Evolutionary conservation across 495 filamentous ascomycete species (phyloP).

Genomic region (Penicillium coffeae): DNA sequence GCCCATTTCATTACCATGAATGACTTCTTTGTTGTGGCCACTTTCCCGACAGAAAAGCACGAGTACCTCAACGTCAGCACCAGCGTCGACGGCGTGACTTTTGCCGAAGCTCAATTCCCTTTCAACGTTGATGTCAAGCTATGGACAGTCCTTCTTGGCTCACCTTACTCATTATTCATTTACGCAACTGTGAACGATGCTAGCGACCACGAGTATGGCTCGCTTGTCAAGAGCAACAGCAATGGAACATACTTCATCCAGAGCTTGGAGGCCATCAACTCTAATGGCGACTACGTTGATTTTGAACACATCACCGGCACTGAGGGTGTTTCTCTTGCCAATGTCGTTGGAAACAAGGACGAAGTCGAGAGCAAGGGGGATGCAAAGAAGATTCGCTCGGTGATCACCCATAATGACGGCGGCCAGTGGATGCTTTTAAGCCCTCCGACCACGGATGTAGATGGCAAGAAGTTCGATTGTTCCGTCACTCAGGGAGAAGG

Average conservation of each 20-base stretch:
- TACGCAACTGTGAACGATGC: conserved; percentile 72
- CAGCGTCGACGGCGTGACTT: conserved; percentile 76
- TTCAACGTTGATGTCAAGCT: conserved; percentile 69
- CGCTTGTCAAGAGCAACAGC: conserved; percentile 94
- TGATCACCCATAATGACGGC: conserved; percentile 95
- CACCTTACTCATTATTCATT: conserved; percentile 87
- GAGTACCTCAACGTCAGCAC: conserved; percentile 70
- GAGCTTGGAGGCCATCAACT: conserved; percentile 72
- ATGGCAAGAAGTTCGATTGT: conserved; percentile 69
- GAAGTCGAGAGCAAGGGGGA: conserved; percentile 56
- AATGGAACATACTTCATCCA: conserved; percentile 93
- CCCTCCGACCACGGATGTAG: conserved; percentile 63
- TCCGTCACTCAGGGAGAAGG: conserved; percentile 42
- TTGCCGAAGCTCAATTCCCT: conserved; percentile 83
- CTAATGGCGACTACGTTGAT: conserved; percentile 78
- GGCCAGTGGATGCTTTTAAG: conserved; percentile 72
- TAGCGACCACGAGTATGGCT: conserved; percentile 65
- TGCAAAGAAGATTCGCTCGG: conserved; percentile 76
- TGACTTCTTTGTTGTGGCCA: conserved; percentile 90
- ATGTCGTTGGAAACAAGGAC: conserved; percentile 72
- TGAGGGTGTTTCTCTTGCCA: conserved; percentile 84
- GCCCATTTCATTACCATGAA: conserved; percentile 87
- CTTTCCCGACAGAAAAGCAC: conserved; percentile 56
- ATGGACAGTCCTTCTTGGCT: conserved; percentile 92
- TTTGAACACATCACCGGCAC: conserved; percentile 93